phyloP scores from a whole-genome alignment of 2,329 filamentous ascomycete genomes.

The Neofusicoccum parvum region DNA sequence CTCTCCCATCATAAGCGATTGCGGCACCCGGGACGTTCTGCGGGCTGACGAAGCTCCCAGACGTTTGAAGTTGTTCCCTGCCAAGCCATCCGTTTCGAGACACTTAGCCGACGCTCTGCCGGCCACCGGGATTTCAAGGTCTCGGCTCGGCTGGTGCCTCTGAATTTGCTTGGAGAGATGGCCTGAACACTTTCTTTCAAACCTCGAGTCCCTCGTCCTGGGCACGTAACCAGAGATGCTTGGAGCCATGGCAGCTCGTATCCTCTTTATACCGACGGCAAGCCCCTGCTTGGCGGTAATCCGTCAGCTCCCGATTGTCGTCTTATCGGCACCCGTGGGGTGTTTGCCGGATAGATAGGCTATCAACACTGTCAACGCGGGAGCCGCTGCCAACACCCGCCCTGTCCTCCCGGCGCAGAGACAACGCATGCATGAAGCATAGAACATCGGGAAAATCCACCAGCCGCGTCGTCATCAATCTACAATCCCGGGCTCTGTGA shows the following conservation, averaged over 20 bases:
- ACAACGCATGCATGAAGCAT: neutral
- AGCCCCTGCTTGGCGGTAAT: neutral
- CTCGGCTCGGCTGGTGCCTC: no score
- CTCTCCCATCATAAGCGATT: neutral
- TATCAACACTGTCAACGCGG: neutral
- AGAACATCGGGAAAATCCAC: neutral
- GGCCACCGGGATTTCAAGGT: neutral
- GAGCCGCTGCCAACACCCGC: neutral
- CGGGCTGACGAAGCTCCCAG: constrained; percentile 14
- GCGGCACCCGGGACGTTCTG: neutral
- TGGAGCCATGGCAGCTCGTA: neutral
- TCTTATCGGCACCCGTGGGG: constrained; percentile 10
- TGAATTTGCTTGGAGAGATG: neutral
- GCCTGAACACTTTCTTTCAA: neutral
- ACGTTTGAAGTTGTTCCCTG: constrained; percentile 2
- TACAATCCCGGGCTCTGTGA: neutral
- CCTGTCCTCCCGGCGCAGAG: neutral
- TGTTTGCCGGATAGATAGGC: constrained; percentile 9
- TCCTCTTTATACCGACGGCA: neutral
- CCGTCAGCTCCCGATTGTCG: neutral
- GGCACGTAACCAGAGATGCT: neutral
- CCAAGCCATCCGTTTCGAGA: neutral
- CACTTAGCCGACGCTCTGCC: neutral
- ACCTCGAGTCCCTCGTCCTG: no score
- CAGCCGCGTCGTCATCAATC: neutral